Evolutionary conservation across 2,329 filamentous ascomycete species (phyloP), one percentile per base, ranked within the genome.

Genomic region (Fusarium albidum): DNA sequence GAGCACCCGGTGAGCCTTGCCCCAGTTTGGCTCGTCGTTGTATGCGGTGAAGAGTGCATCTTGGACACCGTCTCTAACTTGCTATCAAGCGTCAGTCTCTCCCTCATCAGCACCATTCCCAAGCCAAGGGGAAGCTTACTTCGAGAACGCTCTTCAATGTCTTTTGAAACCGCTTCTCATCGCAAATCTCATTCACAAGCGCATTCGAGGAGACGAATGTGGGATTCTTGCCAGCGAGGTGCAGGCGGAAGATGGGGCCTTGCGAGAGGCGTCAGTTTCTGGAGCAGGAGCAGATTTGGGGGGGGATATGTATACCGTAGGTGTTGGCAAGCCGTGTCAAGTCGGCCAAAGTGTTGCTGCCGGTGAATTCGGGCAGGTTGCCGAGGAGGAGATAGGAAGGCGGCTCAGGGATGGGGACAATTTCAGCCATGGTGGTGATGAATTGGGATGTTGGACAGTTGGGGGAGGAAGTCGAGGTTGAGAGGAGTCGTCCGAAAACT

Each of bases 81-180:
- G 21, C 10, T 10, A 28, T 25, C 8, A 2, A 32, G 32, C 14
- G 3, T 33, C 13, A 21, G 34, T 3, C 11, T 25, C 9, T 39
- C 25, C 5, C 9, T 21, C 21, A 21, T 21, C 21, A 21, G 4
- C 7, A n/a, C n/a, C n/a, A 5, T 7, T 21, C 21, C 7, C 21
- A 21, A 5, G 21, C 5, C 7, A 21, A 21, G 7, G 21, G 21
- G 21, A 21, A 4, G 18, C 11, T 7, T 25, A 55, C 70, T 44
- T 71, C 61, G 3, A 90, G 72, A 4, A 75, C 74, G 2, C 72
- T 77, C 5, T 74, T 71, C 3, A 88, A 71, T 0, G 75, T 71
- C 68, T 91, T 91, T 18, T 75, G 66, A 66, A 91, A 89, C n/a
- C 86, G 77, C 52, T 79, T 83, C 69, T 90, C 87, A 55, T 90